A percentile compares a stretch with the other conserved stretches of the same genome.
Evolutionary conservation across 2,329 filamentous ascomycete species (phyloP).

Genomic region (Trichoderma sp.): DNA sequence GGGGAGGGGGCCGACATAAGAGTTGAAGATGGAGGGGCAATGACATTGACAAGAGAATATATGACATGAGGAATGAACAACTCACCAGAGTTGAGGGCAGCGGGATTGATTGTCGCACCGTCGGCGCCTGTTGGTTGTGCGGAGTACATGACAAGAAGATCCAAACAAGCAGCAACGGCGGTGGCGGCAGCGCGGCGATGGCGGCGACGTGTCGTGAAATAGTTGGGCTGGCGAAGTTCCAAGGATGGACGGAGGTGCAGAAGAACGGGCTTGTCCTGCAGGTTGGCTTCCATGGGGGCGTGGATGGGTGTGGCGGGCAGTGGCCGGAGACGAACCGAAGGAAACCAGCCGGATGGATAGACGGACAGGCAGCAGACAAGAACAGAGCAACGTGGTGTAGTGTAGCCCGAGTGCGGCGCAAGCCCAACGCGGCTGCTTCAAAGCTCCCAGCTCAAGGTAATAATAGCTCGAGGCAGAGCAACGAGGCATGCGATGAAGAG

Average conservation of each 20-base stretch:
- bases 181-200: slow-evolving; percentile 45
- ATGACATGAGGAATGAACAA: slow-evolving; percentile 28
- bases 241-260: slow-evolving; percentile 45
- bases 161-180: slow-evolving; percentile 28
- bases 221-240: slow-evolving; percentile 51
- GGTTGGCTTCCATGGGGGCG: slow-evolving; percentile 40
- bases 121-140: slow-evolving; percentile 69
- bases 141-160: slow-evolving; percentile 40
- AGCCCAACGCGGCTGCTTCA: slow-evolving; percentile 21
- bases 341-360: slow-evolving; percentile 8
- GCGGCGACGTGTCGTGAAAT: slow-evolving; percentile 64
- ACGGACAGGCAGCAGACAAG: neutral
- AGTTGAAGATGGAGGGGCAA: slow-evolving; percentile 15
- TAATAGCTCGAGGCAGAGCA: neutral
- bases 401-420: slow-evolving; percentile 20
- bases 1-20: slow-evolving; percentile 1
- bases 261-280: slow-evolving; percentile 51
- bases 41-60: neutral
- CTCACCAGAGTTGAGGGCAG: slow-evolving; percentile 80
- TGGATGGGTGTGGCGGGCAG: slow-evolving; percentile 28
- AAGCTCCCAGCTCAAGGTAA: neutral
- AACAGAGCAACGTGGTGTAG: slow-evolving; percentile 8
- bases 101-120: slow-evolving; percentile 88
- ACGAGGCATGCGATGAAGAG: neutral
- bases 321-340: slow-evolving; percentile 11